Conservation (phyloP, 441 rosid species). For the Kokia cookei region DNA sequence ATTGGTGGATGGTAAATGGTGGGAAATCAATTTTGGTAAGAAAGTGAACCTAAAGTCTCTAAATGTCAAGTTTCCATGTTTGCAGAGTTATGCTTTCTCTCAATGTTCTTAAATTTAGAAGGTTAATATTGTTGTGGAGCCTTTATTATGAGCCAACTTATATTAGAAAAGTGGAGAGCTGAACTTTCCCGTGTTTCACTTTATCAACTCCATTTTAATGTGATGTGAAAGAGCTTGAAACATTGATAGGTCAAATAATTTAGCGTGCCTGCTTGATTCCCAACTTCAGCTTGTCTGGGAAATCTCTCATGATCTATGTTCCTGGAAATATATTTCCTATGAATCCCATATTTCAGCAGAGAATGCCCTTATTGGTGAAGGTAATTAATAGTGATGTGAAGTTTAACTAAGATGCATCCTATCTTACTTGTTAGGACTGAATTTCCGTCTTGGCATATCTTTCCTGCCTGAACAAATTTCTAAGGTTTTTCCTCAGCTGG, state of each 20-base stretch:
- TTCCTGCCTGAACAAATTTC: background rate
- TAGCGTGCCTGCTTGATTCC: background rate
- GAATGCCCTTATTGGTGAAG: background rate
- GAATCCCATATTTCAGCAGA: background rate
- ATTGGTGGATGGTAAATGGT: constrained; percentile 81
- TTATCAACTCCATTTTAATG: background rate
- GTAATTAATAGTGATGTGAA: background rate
- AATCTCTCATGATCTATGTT: background rate
- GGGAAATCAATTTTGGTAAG: constrained; percentile 77
- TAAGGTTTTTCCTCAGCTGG: constrained; percentile 3
- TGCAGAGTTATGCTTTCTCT: constrained; percentile 1
- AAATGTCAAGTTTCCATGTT: background rate
- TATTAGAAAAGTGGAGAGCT: background rate
- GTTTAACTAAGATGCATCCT: background rate
- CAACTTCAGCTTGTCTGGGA: background rate
- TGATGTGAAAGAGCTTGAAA: background rate
- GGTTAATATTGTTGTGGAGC: background rate
- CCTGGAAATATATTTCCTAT: background rate
- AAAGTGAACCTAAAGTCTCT: constrained; percentile 2
- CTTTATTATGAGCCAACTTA: background rate
- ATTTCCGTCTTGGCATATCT: background rate
- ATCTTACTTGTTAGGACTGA: constrained; percentile 2
- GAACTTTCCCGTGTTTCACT: constrained; percentile 1
- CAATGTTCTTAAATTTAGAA: background rate
- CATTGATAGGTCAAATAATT: background rate